phyloP scores from a whole-genome alignment of 495 filamentous ascomycete genomes.

The Viridothelium virens region DNA sequence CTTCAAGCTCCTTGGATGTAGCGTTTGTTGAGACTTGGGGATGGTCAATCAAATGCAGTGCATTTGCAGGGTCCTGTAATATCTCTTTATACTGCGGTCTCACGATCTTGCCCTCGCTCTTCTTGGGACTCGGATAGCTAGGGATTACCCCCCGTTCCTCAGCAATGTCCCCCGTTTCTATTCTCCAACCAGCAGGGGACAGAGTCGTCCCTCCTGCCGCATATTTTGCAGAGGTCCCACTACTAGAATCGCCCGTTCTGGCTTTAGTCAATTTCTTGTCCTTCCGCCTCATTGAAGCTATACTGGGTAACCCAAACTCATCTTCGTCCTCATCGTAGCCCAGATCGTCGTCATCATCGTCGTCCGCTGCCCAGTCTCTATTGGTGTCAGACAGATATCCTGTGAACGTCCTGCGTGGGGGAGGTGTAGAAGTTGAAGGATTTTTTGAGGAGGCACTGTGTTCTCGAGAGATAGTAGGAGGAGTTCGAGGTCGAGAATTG shows the following conservation, averaged over 20 bases:
- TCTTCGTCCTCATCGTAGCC: conserved; percentile 82
- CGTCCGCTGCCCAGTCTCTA: conserved; percentile 67
- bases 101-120: conserved; percentile 85
- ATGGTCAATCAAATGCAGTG: conserved; percentile 87
- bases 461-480: conserved; percentile 45
- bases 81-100: conserved; percentile 97
- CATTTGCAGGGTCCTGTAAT: conserved; percentile 87
- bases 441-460: conserved; percentile 40
- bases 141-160: conserved; percentile 77
- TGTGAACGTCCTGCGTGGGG: conserved; percentile 60
- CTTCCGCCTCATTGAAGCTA: conserved; percentile 77
- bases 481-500: conserved; percentile 54
- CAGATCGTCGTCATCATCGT: conserved; percentile 47
- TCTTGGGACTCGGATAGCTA: conserved; percentile 78
- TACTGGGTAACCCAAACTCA: conserved; percentile 86
- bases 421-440: conserved; percentile 43
- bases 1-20: conserved; percentile 73
- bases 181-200: conserved; percentile 35
- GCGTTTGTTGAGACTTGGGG: conserved; percentile 67
- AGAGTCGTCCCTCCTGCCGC: conserved; percentile 20
- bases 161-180: conserved; percentile 83
- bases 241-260: background rate
- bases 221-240: conserved; percentile 26
- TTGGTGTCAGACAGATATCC: conserved; percentile 67
- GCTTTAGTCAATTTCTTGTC: conserved; percentile 39